Base-by-base conservation (phyloP, 306 rosid genomes). In the Cyclanthera cordifolia region DNA sequence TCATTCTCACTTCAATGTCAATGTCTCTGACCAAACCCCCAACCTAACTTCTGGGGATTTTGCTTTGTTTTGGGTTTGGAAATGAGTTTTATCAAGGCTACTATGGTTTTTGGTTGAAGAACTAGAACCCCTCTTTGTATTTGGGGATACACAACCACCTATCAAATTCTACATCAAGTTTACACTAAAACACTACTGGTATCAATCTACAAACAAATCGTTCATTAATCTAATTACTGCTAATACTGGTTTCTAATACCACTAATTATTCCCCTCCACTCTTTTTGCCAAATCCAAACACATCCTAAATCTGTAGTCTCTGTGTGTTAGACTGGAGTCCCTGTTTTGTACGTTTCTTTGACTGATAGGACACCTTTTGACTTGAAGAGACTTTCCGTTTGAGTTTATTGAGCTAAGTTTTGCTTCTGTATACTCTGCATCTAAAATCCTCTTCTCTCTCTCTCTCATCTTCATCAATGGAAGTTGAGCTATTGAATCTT, bases 1-100 rank as follows among this genome's bases (percentile, higher is more conserved):
- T 9, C 21, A 28, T 30, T 56, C 68, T 19, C 28, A 39, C n/a
- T 61, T 2, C 67, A 32, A 3, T 60, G 67, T 63, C 69, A 63
- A 5, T 60, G 67, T 60, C 49, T 30, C 49, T 63, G 69, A 63
- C 49, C 68, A 37, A 63, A 53, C 59, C 30, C 30, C 68, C n/a
- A n/a, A n/a, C n/a, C n/a, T n/a, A 61, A 39, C 49, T 32, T 60
- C 41, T 20, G 64, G 43, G 2, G n/a, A 15, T 12, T 63, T 39
- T 19, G 17, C n/a, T 54, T 54, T 6, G 21, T 34, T 54, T 54
- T 54, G 8, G 61, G 61, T 24, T 55, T 55, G 12, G 37, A 55
- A 12, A 55, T 12, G 8, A 12, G 37, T 55, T 9, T 12, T 1
- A 14, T n/a, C n/a, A n/a, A n/a, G n/a, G n/a, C n/a, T n/a, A n/a